These are phyloP conservation scores for Telopea speciosissima DNA, from an alignment of 177 flowering plant genomes.

Conservation along the genomic window DNA sequence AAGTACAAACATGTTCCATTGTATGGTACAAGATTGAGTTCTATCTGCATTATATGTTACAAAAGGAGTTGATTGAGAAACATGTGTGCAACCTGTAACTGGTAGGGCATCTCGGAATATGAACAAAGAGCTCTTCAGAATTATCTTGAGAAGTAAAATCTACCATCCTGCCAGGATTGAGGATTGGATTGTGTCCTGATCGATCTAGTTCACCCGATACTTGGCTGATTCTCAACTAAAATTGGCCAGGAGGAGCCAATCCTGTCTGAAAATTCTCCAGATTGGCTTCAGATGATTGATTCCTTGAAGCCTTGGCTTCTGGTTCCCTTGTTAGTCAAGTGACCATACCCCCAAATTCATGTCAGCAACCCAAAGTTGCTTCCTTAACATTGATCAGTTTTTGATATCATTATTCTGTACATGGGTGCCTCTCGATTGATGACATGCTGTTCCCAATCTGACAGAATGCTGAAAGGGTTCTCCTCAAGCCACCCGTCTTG, in stretches of 20 bases:
- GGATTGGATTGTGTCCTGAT: no score
- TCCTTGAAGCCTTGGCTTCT: no score
- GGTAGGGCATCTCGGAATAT: background rate
- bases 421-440: conserved; percentile 67
- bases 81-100: background rate
- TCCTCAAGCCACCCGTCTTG: conserved; percentile 53
- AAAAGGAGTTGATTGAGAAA: background rate
- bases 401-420: conserved; percentile 70
- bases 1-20: background rate
- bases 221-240: no score
- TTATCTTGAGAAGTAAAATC: background rate
- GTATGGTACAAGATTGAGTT: background rate
- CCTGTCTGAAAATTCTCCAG: no score
- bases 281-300: no score
- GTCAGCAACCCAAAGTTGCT: background rate
- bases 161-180: background rate
- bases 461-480: conserved; percentile 72
- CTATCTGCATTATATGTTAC: background rate
- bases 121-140: background rate
- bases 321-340: no score
- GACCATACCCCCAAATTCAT: background rate
- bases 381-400: conserved; percentile 13
- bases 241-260: no score
- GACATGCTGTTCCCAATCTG: conserved; percentile 93
- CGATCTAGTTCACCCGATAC: no score